Conservation (phyloP, 805 yeast genomes). For the Wickerhamiella dianesei region DNA sequence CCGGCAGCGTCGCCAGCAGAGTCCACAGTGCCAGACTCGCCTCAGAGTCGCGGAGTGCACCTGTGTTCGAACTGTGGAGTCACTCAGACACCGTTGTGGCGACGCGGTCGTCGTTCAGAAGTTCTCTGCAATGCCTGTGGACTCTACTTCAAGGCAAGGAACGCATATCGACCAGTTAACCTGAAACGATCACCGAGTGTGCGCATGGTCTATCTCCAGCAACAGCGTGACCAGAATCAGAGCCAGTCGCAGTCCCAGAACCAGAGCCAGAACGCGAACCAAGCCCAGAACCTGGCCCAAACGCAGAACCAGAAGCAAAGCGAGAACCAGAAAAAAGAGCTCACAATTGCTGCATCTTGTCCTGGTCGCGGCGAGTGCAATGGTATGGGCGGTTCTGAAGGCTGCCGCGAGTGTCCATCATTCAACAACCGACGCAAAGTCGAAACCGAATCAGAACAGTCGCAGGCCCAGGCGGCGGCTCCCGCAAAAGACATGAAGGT, state of each 20-base stretch:
- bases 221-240: not conserved
- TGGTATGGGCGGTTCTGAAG: conserved; percentile 74
- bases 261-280: not conserved
- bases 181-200: conserved; percentile 32
- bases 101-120: conserved; percentile 82
- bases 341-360: conserved; percentile 36
- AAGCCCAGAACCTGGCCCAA: no score
- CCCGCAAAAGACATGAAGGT: conserved; percentile 1
- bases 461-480: conserved; percentile 4
- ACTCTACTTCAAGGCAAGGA: conserved; percentile 47
- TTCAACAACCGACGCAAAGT: conserved; percentile 44
- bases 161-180: conserved; percentile 52
- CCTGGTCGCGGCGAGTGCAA: conserved; percentile 70
- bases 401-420: conserved; percentile 76
- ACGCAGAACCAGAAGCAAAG: not conserved
- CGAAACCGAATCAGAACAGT: conserved; percentile 6
- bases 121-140: conserved; percentile 97
- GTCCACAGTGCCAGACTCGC: not conserved
- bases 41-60: conserved; percentile 12
- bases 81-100: conserved; percentile 86
- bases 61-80: conserved; percentile 85
- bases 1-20: not conserved
- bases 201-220: conserved; percentile 4
- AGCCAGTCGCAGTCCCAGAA: not conserved
- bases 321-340: not conserved